Evolutionary conservation across 2,329 filamentous ascomycete genomes (phyloP).

Genomic region (Microdochium trichocladiopsis): DNA sequence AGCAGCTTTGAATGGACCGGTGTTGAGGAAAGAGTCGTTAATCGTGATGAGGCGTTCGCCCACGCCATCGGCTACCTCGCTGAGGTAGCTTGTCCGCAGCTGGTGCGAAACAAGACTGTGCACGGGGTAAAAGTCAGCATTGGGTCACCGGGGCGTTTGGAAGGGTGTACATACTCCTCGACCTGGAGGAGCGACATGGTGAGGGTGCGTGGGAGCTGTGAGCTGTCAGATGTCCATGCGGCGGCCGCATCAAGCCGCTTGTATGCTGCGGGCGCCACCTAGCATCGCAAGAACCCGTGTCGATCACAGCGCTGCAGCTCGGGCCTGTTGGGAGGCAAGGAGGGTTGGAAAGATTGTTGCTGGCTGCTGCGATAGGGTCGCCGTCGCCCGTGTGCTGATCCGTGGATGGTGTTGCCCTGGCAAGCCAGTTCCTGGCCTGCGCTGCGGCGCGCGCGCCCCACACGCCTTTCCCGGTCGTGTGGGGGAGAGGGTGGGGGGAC

Average conservation of each 20-base stretch:
- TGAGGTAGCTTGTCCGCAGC: constrained; percentile 72
- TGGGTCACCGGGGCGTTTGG: neutral
- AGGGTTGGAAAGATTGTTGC: too few species aligned
- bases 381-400: too few species aligned
- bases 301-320: too few species aligned
- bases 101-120: constrained; percentile 74
- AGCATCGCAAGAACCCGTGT: neutral
- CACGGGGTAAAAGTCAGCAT: constrained; percentile 7
- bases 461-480: too few species aligned
- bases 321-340: too few species aligned
- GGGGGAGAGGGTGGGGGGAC: too few species aligned
- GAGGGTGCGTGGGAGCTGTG: neutral
- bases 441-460: too few species aligned
- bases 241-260: neutral
- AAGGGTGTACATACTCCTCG: constrained; percentile 19
- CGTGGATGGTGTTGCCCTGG: too few species aligned
- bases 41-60: constrained; percentile 78
- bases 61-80: constrained; percentile 74
- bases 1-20: constrained; percentile 73
- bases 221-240: neutral
- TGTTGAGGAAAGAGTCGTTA: constrained; percentile 72
- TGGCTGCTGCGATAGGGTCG: too few species aligned
- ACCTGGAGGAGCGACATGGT: constrained; percentile 26
- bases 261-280: neutral
- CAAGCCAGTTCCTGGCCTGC: too few species aligned